Conservation (phyloP, 441 rosid genomes). For the Populus hybrid region DNA sequence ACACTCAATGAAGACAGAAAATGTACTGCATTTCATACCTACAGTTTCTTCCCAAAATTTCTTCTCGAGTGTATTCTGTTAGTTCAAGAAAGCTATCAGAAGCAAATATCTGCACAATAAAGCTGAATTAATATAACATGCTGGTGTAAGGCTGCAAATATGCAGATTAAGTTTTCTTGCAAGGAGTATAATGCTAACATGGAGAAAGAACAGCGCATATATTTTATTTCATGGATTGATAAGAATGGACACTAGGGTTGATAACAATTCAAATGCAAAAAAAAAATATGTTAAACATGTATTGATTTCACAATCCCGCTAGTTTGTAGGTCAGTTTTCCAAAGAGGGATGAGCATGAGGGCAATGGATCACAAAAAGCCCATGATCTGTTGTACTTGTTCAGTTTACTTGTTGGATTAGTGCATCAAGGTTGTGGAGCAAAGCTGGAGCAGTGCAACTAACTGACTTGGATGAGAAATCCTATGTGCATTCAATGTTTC, state of each 20-base stretch:
- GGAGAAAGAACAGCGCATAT: not conserved
- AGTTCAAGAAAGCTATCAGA: conserved; percentile 95
- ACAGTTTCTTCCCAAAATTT: conserved; percentile 93
- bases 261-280: not conserved
- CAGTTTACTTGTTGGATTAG: not conserved
- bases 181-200: not conserved
- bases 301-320: not conserved
- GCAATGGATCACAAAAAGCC: not conserved
- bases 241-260: not conserved
- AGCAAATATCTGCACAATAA: conserved; percentile 76
- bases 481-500: not conserved
- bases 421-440: not conserved
- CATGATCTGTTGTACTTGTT: not conserved
- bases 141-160: not conserved
- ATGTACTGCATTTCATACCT: conserved; percentile 42
- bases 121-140: conserved; percentile 7
- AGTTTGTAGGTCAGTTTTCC: not conserved
- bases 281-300: not conserved
- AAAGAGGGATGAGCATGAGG: not conserved
- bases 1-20: not conserved
- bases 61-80: conserved; percentile 89
- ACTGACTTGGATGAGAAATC: not conserved
- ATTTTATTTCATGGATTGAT: not conserved
- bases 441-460: not conserved
- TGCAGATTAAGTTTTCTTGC: not conserved